These are phyloP conservation scores for Anisodus acutangulus DNA, from an alignment of 257 asterid genomes.

Conservation along the genomic window DNA sequence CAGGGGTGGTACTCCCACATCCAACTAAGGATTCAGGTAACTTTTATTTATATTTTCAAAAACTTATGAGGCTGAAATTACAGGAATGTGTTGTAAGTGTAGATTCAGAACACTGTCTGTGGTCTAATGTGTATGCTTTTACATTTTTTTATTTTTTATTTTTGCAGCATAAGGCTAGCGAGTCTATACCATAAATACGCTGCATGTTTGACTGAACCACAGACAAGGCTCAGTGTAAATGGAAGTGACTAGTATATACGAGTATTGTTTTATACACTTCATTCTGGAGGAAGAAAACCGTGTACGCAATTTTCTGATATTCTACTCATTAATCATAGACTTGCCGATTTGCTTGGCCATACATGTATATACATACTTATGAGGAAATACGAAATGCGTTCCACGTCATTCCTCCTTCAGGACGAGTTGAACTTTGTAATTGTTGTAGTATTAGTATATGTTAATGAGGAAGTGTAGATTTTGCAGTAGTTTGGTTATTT, in stretches of 20 bases:
- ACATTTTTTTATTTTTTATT: not conserved
- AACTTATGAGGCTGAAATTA: not conserved
- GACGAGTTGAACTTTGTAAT: slow-evolving; percentile 27
- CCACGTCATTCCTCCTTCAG: not conserved
- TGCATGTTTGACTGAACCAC: slow-evolving; percentile 16
- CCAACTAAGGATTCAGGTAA: slow-evolving; percentile 1
- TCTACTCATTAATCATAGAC: not conserved
- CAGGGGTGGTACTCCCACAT: slow-evolving; percentile 9
- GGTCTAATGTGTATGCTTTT: not conserved
- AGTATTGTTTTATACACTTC: not conserved
- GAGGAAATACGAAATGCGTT: not conserved
- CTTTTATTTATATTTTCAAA: not conserved
- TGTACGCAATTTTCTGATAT: not conserved
- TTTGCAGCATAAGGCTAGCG: not conserved
- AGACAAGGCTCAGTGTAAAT: not conserved
- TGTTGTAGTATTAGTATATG: not conserved
- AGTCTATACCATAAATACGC: not conserved
- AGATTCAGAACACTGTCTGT: not conserved
- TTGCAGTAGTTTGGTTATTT: slow-evolving; percentile 8
- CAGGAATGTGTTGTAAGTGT: not conserved
- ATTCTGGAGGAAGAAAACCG: not conserved
- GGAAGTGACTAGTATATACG: not conserved
- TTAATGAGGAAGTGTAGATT: not conserved
- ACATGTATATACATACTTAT: not conserved
- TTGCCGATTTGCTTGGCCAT: not conserved